Base-by-base conservation (phyloP, 306 rosid species). In the Pyrus communis region DNA sequence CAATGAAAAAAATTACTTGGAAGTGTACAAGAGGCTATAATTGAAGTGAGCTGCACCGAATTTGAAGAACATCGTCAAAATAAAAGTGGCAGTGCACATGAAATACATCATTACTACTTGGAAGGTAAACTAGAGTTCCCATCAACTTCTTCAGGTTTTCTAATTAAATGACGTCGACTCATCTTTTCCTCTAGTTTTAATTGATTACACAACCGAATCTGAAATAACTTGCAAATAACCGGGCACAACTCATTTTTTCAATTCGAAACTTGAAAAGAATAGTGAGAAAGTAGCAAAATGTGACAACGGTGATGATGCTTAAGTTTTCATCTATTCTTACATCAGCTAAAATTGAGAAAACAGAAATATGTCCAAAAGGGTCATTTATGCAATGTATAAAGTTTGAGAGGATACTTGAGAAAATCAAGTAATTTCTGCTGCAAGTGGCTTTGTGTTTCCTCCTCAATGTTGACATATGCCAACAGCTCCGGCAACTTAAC, bases 401-500 rank as follows among this genome's bases (percentile, higher is more conserved):
- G 70, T 43, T 61, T 61, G 63, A 46, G 77, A 49, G 31, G 58
- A 30, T 91, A 95, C 93, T 82, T 90, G 80, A 95, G 89, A 82
- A 92, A 92, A 84, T 92, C 96, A 10, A 84, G 80, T 60, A 95
- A 72, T 83, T 83, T 86, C 88, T 81, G 96, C 80, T 95, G 99
- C 85, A 92, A 82, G 79, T 80, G 86, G 78, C 76, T 85, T 84
- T 80, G 73, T 14, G 97, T 85, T 85, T 92, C 99, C 86, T 95
- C 99, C 84, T 95, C 99, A 14, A 95, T 91, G 82, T 82, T 92
- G 70, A 89, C 98, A 85, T 85, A 92, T 21, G 88, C 88, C 88
- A 95, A 85, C 80, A 95, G 92, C 91, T 90, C 99, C 12, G 97
- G 99, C 79, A 95, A 82, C 84, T 92, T 95, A 63, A 95, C 99